Base-by-base conservation (phyloP, 2,329 filamentous ascomycete species). In the Colletotrichum karsti region DNA sequence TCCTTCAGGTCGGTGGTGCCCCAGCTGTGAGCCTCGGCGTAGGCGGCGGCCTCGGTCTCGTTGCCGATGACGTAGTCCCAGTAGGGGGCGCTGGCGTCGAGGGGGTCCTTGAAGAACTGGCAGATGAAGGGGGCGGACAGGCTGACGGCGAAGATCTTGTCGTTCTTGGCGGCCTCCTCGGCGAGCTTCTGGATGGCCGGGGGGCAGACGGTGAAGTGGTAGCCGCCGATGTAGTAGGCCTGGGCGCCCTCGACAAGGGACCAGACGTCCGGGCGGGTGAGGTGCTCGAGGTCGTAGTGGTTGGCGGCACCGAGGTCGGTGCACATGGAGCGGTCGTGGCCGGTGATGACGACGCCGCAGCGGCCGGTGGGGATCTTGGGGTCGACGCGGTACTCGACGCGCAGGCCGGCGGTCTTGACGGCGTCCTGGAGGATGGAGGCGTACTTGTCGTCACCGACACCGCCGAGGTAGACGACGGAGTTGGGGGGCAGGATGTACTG, bases 1-100 rank as follows among this genome's bases (percentile, higher is more conserved):
- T 93, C 91, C 77, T 91, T 89, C 77, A 97, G 89, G 80, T 95
- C 92, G 75, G 91, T 92, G 74, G 89, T 92, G 73, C 86, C 85
- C 75, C 96, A 87, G 73, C 85, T 85, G 82, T 97, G 94, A 67
- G 91, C 91, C 80, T 94, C 91, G 72, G 95, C 93, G 83, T 95
- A 99, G 64, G 94, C 87, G 74, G 91, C 89, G 54, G 95, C 95
- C 85, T 99, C 96, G 72, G 93, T 93, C 90, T 99, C 96, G 84
- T 99, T 99, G 77, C 95, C 95, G 80, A 99, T 93, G 70, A 98
- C 87, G 83, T 95, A 97, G 84, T 98, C 95, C 87, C 94, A 97
- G 89, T 97, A 98, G 30, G 93, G 92, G 59, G 94, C 87, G 61
- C 93, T 92, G 75, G 90, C 91, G 82, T 97, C 94, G 53, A 99